A percentile compares a stretch with the other conserved stretches of the same genome.
These are phyloP conservation scores for Sutorius australiensis DNA, from an alignment of 768 basidiomycete species.

Conservation along the genomic window DNA sequence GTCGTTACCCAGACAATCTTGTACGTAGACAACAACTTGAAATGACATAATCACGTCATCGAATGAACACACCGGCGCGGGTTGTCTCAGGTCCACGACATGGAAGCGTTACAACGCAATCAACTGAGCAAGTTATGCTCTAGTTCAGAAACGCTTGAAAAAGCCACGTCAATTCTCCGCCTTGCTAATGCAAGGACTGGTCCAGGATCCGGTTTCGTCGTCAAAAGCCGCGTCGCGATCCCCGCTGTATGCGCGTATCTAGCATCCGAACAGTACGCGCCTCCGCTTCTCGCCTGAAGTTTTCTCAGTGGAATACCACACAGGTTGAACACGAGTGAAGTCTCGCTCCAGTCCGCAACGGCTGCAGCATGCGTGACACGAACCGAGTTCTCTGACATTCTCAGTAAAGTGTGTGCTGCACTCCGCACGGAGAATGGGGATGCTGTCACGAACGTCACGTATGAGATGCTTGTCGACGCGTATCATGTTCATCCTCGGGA, in stretches of 20 bases:
- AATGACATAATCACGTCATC: no score
- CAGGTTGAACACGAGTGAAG: conserved; percentile 28
- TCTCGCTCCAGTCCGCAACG: conserved; percentile 26
- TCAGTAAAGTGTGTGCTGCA: conserved; percentile 22
- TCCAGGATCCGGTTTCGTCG: conserved; percentile 26
- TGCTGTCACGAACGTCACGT: conserved; percentile 18
- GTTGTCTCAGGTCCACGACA: neutral
- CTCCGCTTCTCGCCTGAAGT: neutral
- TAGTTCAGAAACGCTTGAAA: conserved; percentile 20
- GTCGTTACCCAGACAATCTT: conserved; percentile 50
- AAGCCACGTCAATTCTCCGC: conserved; percentile 20
- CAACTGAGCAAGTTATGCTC: conserved; percentile 22
- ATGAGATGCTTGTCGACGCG: conserved; percentile 29
- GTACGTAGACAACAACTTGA: no score
- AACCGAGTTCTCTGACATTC: conserved; percentile 19
- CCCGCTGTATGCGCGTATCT: conserved; percentile 31
- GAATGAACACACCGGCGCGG: no score
- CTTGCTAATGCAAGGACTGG: conserved; percentile 24
- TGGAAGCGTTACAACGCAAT: conserved; percentile 15
- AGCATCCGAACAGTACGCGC: conserved; percentile 31
- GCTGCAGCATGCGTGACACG: conserved; percentile 22
- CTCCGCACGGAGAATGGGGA: conserved; percentile 4
- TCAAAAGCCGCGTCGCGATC: conserved; percentile 22
- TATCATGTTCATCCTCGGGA: conserved; percentile 19
- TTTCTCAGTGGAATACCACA: neutral